Evolutionary conservation across 1,139 yeast species (phyloP).

Genomic region (Suhomyces ambrosiae): DNA sequence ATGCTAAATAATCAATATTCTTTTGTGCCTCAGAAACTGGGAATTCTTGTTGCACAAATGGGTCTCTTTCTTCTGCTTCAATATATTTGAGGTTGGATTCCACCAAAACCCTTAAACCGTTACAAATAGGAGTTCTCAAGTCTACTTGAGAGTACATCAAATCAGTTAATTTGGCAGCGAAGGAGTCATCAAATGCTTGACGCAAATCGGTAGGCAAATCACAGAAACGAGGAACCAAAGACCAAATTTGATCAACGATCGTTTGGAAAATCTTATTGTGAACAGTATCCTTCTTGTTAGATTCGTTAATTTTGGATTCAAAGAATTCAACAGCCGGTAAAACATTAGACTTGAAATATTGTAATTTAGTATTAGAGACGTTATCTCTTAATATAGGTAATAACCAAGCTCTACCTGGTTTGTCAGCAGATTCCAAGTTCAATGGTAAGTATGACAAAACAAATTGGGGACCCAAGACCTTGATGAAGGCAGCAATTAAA

Average conservation of each 20-base stretch:
- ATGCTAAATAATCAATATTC: slow-evolving; percentile 62
- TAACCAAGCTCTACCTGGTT: slow-evolving; percentile 90
- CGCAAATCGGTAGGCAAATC: slow-evolving; percentile 79
- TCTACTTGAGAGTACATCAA: slow-evolving; percentile 73
- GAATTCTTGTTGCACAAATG: slow-evolving; percentile 61
- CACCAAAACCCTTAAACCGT: slow-evolving; percentile 74
- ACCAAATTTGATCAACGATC: slow-evolving; percentile 88
- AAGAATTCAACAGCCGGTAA: slow-evolving; percentile 71
- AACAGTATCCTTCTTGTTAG: slow-evolving; percentile 54
- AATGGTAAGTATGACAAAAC: slow-evolving; percentile 77
- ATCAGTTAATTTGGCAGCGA: slow-evolving; percentile 78
- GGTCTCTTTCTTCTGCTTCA: slow-evolving; percentile 58
- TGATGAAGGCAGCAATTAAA: slow-evolving; percentile 75
- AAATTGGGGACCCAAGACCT: slow-evolving; percentile 83
- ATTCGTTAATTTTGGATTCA: slow-evolving; percentile 44
- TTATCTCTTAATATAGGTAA: slow-evolving; percentile 91
- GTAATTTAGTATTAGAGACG: slow-evolving; percentile 69
- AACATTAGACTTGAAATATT: slow-evolving; percentile 61
- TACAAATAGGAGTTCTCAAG: slow-evolving; percentile 77
- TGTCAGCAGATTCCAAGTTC: slow-evolving; percentile 50
- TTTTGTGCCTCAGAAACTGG: slow-evolving; percentile 56
- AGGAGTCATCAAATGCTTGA: slow-evolving; percentile 65
- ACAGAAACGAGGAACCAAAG: slow-evolving; percentile 85
- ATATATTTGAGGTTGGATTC: slow-evolving; percentile 71
- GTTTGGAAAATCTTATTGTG: slow-evolving; percentile 79